phyloP scores from a whole-genome alignment of 2,329 filamentous ascomycete species.

The Sclerotinia borealis region DNA sequence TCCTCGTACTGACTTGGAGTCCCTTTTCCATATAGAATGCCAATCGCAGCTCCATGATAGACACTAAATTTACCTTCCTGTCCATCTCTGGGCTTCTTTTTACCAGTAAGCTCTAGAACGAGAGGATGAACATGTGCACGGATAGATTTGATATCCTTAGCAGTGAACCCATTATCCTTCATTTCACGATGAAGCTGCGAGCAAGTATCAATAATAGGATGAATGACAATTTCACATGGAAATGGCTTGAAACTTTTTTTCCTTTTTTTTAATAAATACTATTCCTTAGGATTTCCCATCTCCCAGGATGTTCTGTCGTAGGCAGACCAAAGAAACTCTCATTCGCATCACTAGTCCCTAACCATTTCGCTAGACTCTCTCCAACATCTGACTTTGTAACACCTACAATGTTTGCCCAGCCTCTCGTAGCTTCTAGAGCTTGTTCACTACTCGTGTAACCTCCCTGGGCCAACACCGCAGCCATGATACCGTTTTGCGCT shows the following conservation, averaged over 20 bases:
- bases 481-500: slow-evolving; percentile 45
- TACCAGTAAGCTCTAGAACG: slow-evolving; percentile 47
- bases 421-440: slow-evolving; percentile 46
- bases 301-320: slow-evolving; percentile 1
- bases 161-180: slow-evolving; percentile 26
- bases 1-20: slow-evolving; percentile 47
- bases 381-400: slow-evolving; percentile 36
- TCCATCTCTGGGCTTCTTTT: slow-evolving; percentile 42
- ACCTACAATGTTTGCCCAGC: slow-evolving; percentile 48
- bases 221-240: slow-evolving; percentile 51
- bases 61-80: slow-evolving; percentile 51
- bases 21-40: slow-evolving; percentile 44
- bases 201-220: slow-evolving; percentile 48
- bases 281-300: slow-evolving; percentile 49
- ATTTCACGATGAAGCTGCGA: slow-evolving; percentile 41
- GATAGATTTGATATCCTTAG: slow-evolving; percentile 36
- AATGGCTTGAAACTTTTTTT: slow-evolving; percentile 54
- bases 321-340: slow-evolving; percentile 12
- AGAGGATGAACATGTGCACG: slow-evolving; percentile 44
- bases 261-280: too few relatives aligned
- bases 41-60: slow-evolving; percentile 47
- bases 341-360: slow-evolving; percentile 24
- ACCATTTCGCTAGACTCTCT: slow-evolving; percentile 32
- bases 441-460: slow-evolving; percentile 44
- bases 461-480: slow-evolving; percentile 40